Evolutionary conservation across 106 monocot species (phyloP).

Genomic region (Apostasia ramifera): DNA sequence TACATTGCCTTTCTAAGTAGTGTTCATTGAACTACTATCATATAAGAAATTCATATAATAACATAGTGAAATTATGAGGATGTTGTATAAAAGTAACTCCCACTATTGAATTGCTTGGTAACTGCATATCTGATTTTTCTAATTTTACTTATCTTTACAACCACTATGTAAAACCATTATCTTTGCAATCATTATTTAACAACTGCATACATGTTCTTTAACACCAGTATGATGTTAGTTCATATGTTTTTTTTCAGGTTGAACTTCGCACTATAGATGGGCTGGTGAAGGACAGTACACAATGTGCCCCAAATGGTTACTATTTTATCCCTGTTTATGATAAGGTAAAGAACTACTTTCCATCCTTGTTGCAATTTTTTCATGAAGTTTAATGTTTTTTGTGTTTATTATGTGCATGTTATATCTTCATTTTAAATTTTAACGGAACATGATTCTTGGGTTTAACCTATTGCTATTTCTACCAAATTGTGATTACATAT

Average conservation of each 20-base stretch:
- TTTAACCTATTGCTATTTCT: background rate
- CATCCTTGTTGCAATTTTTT: background rate
- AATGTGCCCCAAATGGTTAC: slow-evolving; percentile 98
- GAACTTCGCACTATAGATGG: slow-evolving; percentile 90
- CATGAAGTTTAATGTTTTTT: background rate
- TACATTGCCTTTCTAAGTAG: no score
- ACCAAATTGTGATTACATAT: no score
- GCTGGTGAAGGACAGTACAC: slow-evolving; percentile 83
- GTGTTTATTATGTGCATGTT: background rate
- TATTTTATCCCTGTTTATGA: slow-evolving; percentile 98
- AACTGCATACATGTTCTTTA: background rate
- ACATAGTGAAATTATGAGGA: no score
- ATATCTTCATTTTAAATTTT: background rate
- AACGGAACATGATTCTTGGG: background rate
- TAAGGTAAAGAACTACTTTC: slow-evolving; percentile 40
- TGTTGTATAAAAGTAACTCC: background rate
- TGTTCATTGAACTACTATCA: no score
- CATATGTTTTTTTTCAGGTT: slow-evolving; percentile 35
- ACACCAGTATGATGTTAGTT: background rate
- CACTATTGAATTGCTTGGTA: background rate
- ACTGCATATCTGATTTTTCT: background rate
- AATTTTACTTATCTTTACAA: background rate
- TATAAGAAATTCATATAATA: no score
- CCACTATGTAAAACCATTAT: background rate
- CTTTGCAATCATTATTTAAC: background rate